Percentiles rank a stretch among this genome's conserved stretches.
phyloP scores from a whole-genome alignment of 441 rosid species.

The Geranium incanum region DNA sequence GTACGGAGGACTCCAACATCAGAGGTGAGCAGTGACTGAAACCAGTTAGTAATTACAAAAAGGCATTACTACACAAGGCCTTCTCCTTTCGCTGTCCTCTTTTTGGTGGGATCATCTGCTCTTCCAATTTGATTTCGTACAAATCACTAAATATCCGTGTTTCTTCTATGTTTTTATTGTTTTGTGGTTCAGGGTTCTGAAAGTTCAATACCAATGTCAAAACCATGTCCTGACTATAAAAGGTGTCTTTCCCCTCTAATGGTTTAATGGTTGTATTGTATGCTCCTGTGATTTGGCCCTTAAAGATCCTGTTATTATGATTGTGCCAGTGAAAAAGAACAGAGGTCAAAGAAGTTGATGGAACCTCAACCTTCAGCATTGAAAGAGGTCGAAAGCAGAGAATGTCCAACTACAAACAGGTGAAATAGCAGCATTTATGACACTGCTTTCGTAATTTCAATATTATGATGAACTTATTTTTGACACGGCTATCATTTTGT shows the following conservation, averaged over 20 bases:
- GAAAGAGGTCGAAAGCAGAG: constrained; percentile 32
- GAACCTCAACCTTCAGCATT: constrained; percentile 32
- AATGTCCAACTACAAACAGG: constrained; percentile 39
- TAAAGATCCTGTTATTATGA: constrained; percentile 15
- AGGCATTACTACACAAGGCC: not conserved
- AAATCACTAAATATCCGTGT: not conserved
- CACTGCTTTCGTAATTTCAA: not conserved
- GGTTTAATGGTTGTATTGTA: not conserved
- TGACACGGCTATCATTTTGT: constrained; percentile 17
- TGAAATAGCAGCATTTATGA: constrained; percentile 17
- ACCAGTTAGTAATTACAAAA: not conserved
- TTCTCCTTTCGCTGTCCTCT: not conserved
- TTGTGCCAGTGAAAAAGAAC: constrained; percentile 39
- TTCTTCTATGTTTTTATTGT: constrained; percentile 9
- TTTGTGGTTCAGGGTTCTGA: constrained; percentile 34
- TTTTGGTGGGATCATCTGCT: not conserved
- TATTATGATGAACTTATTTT: constrained; percentile 10
- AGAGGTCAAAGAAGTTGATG: constrained; percentile 33
- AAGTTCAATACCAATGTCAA: constrained; percentile 22
- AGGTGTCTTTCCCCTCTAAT: constrained; percentile 35
- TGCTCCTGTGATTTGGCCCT: constrained; percentile 11
- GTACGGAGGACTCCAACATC: constrained; percentile 24
- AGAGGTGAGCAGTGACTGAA: constrained; percentile 29
- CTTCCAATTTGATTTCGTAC: not conserved
- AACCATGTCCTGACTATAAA: constrained; percentile 27